Base-by-base conservation (phyloP, 2,329 filamentous ascomycete genomes). In the Chrysoporthe puriensis region DNA sequence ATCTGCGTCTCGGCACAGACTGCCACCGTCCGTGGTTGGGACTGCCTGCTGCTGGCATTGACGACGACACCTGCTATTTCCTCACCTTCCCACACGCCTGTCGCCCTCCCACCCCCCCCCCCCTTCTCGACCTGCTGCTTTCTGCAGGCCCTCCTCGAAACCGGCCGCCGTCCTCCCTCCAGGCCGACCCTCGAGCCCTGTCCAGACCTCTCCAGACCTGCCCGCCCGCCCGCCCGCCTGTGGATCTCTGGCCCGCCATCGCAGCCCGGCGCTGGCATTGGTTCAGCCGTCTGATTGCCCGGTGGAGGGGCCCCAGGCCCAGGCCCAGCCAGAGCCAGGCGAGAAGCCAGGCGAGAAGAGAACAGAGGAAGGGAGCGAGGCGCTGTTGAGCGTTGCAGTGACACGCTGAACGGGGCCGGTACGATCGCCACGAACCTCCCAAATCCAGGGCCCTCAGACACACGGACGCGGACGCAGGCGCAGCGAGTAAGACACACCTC, bases 1-100 rank as follows among this genome's bases (percentile, higher is more conserved):
- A 57, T 57, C 54, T 57, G n/a, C 54, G 54, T 40, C 54, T 34
- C 32, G 54, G 50, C 50, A 34, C 54, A 57, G 54, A 57, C n/a
- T 57, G 34, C 32, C 32, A 40, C 54, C 32, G 34, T 57, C 32
- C 26, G 26, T 26, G 26, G 26, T 26, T 26, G 26, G 26, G 26
- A 26, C 26, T 26, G 26, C 26, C 26, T 26, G 54, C 18, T 18
- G 54, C 54, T 40, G 34, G 54, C 34, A 40, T 40, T 40, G 54
- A 40, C 54, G 16, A n/a, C 54, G 54, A 57, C 34, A 57, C 54
- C 16, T 57, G 34, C 54, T 34, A 6, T 18, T 11, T 57, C 14
- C 40, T 36, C 16, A 16, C 16, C 54, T n/a, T 40, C 34, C 54
- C 18, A 57, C 26, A 18, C 14, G 18, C 2, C 50, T 3, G 26